Evolutionary conservation across 768 basidiomycete genomes (phyloP).

Genomic region (Hypsizygus marmoreus): DNA sequence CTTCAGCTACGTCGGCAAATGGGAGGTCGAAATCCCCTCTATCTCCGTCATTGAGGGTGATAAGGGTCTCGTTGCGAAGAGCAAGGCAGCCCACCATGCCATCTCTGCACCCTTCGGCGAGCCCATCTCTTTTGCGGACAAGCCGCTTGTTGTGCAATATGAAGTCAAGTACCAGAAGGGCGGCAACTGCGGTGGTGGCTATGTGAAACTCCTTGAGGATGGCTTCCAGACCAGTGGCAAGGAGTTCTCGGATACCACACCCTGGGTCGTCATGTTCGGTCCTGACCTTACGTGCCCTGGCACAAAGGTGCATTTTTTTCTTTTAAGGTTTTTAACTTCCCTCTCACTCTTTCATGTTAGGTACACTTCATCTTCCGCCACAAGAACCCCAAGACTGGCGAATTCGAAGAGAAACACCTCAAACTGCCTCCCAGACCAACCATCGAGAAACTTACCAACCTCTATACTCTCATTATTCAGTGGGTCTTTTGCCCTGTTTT

Average conservation of each 20-base stretch:
- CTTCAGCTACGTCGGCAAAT: conserved; percentile 96
- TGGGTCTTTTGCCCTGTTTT: conserved; percentile 40
- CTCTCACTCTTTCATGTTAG: conserved; percentile 37
- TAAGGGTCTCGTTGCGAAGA: conserved; percentile 91
- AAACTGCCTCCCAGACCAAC: conserved; percentile 76
- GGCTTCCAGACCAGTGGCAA: conserved; percentile 93
- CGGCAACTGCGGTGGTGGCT: conserved; percentile 98
- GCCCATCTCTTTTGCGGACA: conserved; percentile 76
- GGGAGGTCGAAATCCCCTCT: conserved; percentile 91
- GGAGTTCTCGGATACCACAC: conserved; percentile 92
- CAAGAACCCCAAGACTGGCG: conserved; percentile 89
- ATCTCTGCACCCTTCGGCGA: conserved; percentile 89
- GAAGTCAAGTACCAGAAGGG: conserved; percentile 99
- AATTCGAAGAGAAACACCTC: conserved; percentile 97
- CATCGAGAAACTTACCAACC: conserved; percentile 88
- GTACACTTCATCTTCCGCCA: conserved; percentile 99
- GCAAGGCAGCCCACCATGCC: conserved; percentile 97
- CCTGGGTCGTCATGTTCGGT: conserved; percentile 97
- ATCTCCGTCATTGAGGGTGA: conserved; percentile 80
- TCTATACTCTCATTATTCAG: conserved; percentile 95
- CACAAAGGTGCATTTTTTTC: conserved; percentile 62
- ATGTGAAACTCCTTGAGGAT: conserved; percentile 93
- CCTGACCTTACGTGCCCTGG: conserved; percentile 94
- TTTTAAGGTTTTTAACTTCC: not conserved
- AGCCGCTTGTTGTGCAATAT: conserved; percentile 95